Conservation (phyloP, 306 rosid genomes). For the Cucumis cinereus region DNA sequence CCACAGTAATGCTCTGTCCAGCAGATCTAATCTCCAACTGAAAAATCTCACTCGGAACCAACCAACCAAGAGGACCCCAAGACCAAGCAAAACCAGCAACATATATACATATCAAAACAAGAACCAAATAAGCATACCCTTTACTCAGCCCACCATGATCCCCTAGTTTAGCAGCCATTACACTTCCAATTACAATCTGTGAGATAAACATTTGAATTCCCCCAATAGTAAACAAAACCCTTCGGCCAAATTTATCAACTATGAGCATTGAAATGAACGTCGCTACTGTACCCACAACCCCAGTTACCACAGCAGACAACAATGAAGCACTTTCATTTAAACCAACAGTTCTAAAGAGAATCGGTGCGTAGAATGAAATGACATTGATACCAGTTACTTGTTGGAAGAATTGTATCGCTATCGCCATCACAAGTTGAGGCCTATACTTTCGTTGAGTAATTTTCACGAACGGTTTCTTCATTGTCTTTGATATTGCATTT, state of each 20-base stretch:
- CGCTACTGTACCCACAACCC: slow-evolving; percentile 24
- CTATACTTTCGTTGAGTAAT: slow-evolving; percentile 22
- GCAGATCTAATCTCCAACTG: slow-evolving; percentile 9
- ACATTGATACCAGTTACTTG: slow-evolving; percentile 48
- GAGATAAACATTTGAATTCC: slow-evolving; percentile 48
- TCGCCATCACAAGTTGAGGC: slow-evolving; percentile 42
- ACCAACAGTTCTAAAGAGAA: slow-evolving; percentile 33
- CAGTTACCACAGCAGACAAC: slow-evolving; percentile 31
- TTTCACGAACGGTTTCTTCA: slow-evolving; percentile 11
- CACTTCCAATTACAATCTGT: slow-evolving; percentile 36
- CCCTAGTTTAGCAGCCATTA: slow-evolving; percentile 36
- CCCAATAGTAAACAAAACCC: slow-evolving; percentile 36
- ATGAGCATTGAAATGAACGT: slow-evolving; percentile 38
- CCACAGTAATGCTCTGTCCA: slow-evolving; percentile 13
- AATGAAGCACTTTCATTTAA: slow-evolving; percentile 35
- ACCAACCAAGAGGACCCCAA: slow-evolving; percentile 63
- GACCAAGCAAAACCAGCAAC: slow-evolving; percentile 62
- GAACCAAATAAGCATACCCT: slow-evolving; percentile 32
- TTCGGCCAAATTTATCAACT: slow-evolving; percentile 36
- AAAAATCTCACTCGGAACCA: slow-evolving; percentile 46
- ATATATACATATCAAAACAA: slow-evolving; percentile 35
- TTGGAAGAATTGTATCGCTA: slow-evolving; percentile 38
- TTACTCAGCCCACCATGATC: slow-evolving; percentile 42
- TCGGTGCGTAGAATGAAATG: slow-evolving; percentile 38
- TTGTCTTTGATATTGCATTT: slow-evolving; percentile 14